Evolutionary conservation across 495 filamentous ascomycete species (phyloP).

Genomic region (Penicillium dipodomyicola): DNA sequence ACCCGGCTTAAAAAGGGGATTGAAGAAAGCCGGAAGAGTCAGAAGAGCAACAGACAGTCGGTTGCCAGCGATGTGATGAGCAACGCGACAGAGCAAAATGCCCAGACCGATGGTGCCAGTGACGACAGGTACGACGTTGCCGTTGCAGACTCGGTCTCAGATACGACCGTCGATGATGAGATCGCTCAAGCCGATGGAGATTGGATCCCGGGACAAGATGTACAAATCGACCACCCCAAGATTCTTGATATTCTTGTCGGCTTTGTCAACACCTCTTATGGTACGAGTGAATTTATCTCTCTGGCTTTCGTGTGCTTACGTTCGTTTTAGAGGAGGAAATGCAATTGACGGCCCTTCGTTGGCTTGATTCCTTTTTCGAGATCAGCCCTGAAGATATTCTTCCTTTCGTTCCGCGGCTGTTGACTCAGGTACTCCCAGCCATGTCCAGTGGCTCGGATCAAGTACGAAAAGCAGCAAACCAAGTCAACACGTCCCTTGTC

Average conservation of each 20-base stretch:
- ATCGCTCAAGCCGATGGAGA: slow-evolving; percentile 72
- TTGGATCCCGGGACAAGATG: slow-evolving; percentile 96
- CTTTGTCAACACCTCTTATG: slow-evolving; percentile 80
- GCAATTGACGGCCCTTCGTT: slow-evolving; percentile 83
- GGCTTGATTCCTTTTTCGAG: slow-evolving; percentile 95
- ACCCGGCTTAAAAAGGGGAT: slow-evolving; percentile 89
- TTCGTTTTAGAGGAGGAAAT: slow-evolving; percentile 71
- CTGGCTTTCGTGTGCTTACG: slow-evolving; percentile 12
- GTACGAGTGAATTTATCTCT: slow-evolving; percentile 38
- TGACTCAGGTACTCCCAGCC: slow-evolving; percentile 89
- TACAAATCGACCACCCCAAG: slow-evolving; percentile 87
- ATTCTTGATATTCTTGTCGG: slow-evolving; percentile 90
- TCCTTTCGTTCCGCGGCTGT: slow-evolving; percentile 84
- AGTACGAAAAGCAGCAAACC: slow-evolving; percentile 82
- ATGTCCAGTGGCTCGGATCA: slow-evolving; percentile 88
- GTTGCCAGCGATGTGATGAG: slow-evolving; percentile 63
- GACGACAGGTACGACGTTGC: slow-evolving; percentile 48
- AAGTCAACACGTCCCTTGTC: slow-evolving; percentile 86
- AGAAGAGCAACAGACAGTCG: slow-evolving; percentile 66
- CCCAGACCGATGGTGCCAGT: slow-evolving; percentile 19
- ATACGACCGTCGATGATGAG: slow-evolving; percentile 59
- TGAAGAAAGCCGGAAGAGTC: slow-evolving; percentile 73
- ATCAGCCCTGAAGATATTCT: slow-evolving; percentile 98
- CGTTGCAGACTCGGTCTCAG: slow-evolving; percentile 59
- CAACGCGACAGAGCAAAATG: slow-evolving; percentile 50